Conservation (phyloP, 2,329 filamentous ascomycete species). For the Ustilaginoidea virens region DNA sequence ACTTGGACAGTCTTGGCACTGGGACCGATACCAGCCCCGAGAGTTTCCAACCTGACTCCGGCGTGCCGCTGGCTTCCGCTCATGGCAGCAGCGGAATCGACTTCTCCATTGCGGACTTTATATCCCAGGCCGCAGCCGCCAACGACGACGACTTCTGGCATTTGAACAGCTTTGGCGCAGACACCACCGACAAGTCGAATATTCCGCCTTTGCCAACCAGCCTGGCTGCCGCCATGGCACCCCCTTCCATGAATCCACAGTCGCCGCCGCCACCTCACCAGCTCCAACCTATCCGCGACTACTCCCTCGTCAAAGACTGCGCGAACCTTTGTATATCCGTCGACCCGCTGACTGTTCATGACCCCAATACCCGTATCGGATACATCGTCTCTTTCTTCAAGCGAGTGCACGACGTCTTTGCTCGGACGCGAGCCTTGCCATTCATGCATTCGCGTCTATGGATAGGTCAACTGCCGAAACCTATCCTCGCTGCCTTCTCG, state of each 20-base stretch:
- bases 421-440: constrained; percentile 20
- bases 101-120: constrained; percentile 20
- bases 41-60: constrained; percentile 9
- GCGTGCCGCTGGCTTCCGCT: not conserved
- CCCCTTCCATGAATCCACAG: constrained; percentile 6
- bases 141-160: constrained; percentile 12
- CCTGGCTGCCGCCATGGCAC: constrained; percentile 4
- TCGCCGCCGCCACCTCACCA: constrained; percentile 4
- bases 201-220: constrained; percentile 13
- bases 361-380: constrained; percentile 19
- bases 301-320: constrained; percentile 10
- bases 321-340: constrained; percentile 10
- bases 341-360: constrained; percentile 20
- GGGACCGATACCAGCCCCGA: constrained; percentile 17
- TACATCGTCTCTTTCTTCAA: constrained; percentile 18
- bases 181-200: constrained; percentile 13
- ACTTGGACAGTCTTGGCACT: constrained; percentile 16
- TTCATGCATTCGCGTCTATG: constrained; percentile 29
- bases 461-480: constrained; percentile 20
- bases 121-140: constrained; percentile 10
- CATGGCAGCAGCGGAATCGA: constrained; percentile 12
- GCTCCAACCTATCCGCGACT: constrained; percentile 14
- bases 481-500: constrained; percentile 24
- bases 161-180: constrained; percentile 8
- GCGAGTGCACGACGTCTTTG: constrained; percentile 18